These are phyloP conservation scores for Atkinsonella hypoxylon DNA, from an alignment of 2,329 filamentous ascomycete genomes.

Conservation along the genomic window DNA sequence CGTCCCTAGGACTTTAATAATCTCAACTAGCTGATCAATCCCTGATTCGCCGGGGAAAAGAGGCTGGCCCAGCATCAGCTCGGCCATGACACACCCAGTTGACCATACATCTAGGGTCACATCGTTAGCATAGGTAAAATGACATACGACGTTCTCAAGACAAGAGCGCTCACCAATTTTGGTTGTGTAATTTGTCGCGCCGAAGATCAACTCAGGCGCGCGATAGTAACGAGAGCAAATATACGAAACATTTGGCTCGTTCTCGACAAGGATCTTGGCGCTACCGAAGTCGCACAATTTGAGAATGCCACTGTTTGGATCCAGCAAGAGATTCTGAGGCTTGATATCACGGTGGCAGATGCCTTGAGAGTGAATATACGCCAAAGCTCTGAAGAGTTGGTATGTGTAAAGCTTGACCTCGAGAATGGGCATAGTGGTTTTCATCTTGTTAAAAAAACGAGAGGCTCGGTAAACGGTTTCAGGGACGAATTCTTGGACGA, in stretches of 20 bases:
- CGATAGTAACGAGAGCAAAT: slow-evolving; percentile 99
- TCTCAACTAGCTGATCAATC: slow-evolving; percentile 96
- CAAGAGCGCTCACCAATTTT: slow-evolving; percentile 75
- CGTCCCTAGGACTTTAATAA: slow-evolving; percentile 97
- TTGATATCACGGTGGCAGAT: slow-evolving; percentile 99
- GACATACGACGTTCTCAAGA: slow-evolving; percentile 4
- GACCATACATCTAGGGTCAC: slow-evolving; percentile 87
- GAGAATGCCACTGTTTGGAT: slow-evolving; percentile 79
- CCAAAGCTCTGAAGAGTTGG: slow-evolving; percentile 94
- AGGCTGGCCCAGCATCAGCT: slow-evolving; percentile 96
- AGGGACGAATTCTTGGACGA: slow-evolving; percentile 95
- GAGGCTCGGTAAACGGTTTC: slow-evolving; percentile 98
- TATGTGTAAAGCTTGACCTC: slow-evolving; percentile 99
- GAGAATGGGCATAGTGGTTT: slow-evolving; percentile 97
- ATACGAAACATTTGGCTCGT: slow-evolving; percentile 98
- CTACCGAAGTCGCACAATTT: slow-evolving; percentile 99
- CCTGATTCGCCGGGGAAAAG: slow-evolving; percentile 97
- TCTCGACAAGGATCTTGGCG: slow-evolving; percentile 96
- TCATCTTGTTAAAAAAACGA: slow-evolving; percentile 99
- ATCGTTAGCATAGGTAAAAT: slow-evolving; percentile 2
- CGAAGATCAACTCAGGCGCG: slow-evolving; percentile 95
- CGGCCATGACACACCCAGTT: slow-evolving; percentile 97
- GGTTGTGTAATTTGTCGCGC: slow-evolving; percentile 97
- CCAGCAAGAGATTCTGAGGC: slow-evolving; percentile 90
- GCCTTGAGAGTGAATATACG: slow-evolving; percentile 97